Percentiles rank a stretch among this genome's conserved stretches.
Conservation (phyloP, 129 eudicot genomes). For the Apium graveolens region DNA sequence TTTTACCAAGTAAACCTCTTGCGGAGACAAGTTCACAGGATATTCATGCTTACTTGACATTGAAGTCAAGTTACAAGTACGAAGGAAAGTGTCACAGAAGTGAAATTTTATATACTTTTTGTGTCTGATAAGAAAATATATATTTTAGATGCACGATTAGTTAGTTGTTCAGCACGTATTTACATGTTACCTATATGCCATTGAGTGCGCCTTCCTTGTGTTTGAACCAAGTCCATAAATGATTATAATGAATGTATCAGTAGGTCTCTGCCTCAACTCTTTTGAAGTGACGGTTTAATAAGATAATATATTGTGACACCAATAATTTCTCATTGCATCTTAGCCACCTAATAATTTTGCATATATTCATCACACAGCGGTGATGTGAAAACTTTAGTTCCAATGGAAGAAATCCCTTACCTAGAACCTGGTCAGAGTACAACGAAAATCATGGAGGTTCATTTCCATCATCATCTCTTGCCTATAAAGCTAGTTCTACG, state of each 20-base stretch:
- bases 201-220: neutral
- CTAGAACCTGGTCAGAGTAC: slow-evolving; percentile 61
- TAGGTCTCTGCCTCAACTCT: neutral
- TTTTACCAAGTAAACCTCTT: neutral
- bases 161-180: neutral
- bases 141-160: neutral
- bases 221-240: neutral
- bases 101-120: neutral
- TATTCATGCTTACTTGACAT: neutral
- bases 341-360: neutral
- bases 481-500: slow-evolving; percentile 70
- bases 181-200: neutral
- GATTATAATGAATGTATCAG: neutral
- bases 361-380: slow-evolving; percentile 28
- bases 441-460: slow-evolving; percentile 60
- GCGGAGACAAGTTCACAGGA: neutral
- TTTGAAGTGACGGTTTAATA: neutral
- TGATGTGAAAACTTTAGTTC: slow-evolving; percentile 43
- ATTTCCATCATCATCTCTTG: slow-evolving; percentile 85
- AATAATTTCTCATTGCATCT: slow-evolving; percentile 7
- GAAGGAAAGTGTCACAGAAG: neutral
- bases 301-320: neutral
- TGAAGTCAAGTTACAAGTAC: neutral
- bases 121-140: neutral
- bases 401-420: slow-evolving; percentile 57